Base-by-base conservation (phyloP, 108 stramenopile genomes). In the Skeletonema tropicum region DNA sequence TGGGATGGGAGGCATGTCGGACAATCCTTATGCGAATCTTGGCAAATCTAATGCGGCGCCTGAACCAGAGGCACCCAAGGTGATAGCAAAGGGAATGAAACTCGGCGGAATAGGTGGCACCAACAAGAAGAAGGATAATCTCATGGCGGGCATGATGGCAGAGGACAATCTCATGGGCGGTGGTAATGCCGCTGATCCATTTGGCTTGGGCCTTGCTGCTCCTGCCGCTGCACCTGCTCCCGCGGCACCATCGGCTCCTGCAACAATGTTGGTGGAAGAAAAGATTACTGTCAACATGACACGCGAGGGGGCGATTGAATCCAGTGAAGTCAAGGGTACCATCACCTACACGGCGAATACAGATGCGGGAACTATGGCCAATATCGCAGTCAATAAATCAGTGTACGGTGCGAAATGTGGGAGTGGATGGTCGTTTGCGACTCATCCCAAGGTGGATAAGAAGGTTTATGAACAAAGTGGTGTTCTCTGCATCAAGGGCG, bases 371-470 rank as follows among this genome's bases (percentile, higher is more conserved):
- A 72, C 94, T 19, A 71, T 71, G 62, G 97, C 96, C 76, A 85
- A 87, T 60, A 87, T 98, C 64, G 74, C 70, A 17, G 92, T 97
- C 83, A 93, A 94, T 86, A 94, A 92, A 80, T 82, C 75, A 11
- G 80, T 84, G 6, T 77, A 97, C 42, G 73, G 87, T 21, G 45
- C 70, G 58, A 77, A 75, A 58, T 87, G 87, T 15, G 57, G 76
- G 17, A 35, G 77, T 48, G 81, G 85, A 11, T 96, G 95, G 83
- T 90, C 90, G 59, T 96, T 95, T 82, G 94, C 96, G 57, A 97
- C 97, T 7, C 98, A 99, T 85, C 98, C 98, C 63, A 99, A 99
- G 92, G 93, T 99, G 19, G 89, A 95, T 84, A 96, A 97, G 89
- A 92, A 89, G 72, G 70, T 29, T 12, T 99, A 96, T 83, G 98